Conservation (phyloP, 148 eudicot species). For the Pouteria glomerata region DNA sequence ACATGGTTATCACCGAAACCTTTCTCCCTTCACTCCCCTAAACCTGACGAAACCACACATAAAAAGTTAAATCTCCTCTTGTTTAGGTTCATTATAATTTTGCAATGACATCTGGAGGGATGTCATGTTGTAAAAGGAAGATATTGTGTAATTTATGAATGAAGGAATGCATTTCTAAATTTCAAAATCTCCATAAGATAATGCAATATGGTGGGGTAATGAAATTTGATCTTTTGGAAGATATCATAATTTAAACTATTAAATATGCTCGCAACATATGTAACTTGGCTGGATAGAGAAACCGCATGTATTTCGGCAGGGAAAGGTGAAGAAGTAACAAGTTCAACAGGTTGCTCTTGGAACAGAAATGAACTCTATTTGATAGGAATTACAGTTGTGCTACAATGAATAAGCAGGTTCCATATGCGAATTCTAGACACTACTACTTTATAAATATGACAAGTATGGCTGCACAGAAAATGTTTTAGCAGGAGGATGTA, state of each 20-base stretch:
- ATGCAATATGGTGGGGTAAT: not conserved
- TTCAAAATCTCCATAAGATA: not conserved
- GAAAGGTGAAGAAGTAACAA: not conserved
- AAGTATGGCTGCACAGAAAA: not conserved
- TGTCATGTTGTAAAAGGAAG: not conserved
- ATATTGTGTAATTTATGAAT: not conserved
- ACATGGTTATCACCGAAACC: not conserved
- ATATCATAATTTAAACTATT: not conserved
- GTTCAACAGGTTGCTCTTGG: constrained; percentile 2
- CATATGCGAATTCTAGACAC: not conserved
- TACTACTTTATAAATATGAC: not conserved
- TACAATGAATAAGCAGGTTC: not conserved
- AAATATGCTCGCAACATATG: not conserved
- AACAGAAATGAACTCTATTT: not conserved
- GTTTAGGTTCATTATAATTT: not conserved
- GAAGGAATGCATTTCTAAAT: not conserved
- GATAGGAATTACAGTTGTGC: not conserved
- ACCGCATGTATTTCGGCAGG: not conserved
- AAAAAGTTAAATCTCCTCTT: not conserved
- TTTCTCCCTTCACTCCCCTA: not conserved
- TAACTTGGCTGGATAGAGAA: not conserved
- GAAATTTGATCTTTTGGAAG: not conserved
- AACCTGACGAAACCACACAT: not conserved
- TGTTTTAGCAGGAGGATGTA: not conserved
- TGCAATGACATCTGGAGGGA: not conserved